Evolutionary conservation across 2,329 filamentous ascomycete genomes (phyloP).

Genomic region (Ophiostoma sp.): DNA sequence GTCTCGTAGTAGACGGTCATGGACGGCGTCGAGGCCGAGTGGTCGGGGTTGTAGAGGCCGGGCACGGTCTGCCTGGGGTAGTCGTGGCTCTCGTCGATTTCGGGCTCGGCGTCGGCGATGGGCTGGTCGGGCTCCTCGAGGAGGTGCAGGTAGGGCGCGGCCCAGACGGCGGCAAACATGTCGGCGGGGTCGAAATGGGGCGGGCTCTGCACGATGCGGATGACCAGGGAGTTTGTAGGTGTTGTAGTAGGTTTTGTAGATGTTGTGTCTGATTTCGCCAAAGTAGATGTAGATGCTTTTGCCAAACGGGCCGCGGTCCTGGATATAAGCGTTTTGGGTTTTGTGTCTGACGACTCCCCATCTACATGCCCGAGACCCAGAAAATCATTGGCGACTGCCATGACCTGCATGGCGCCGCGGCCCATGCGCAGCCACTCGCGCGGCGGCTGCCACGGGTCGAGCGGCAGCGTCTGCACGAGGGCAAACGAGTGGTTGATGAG

Average conservation of each 20-base stretch:
- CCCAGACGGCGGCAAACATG: slow-evolving; percentile 33
- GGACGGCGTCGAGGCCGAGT: slow-evolving; percentile 16
- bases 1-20: slow-evolving; percentile 33
- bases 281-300: too few relatives aligned
- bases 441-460: slow-evolving; percentile 38
- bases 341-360: background rate
- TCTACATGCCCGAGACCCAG: background rate
- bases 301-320: too few relatives aligned
- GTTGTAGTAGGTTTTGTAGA: background rate
- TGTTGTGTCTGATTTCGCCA: background rate
- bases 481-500: slow-evolving; percentile 38
- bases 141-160: slow-evolving; percentile 34
- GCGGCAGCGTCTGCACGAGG: slow-evolving; percentile 37
- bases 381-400: slow-evolving; percentile 28
- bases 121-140: slow-evolving; percentile 29
- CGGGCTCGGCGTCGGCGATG: background rate
- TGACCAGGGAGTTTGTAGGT: background rate
- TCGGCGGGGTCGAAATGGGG: slow-evolving; percentile 34
- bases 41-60: slow-evolving; percentile 26
- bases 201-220: slow-evolving; percentile 15
- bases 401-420: slow-evolving; percentile 35
- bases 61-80: background rate
- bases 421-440: slow-evolving; percentile 34
- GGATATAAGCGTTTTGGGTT: background rate
- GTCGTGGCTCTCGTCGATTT: background rate